Conservation (phyloP, 2,329 filamentous ascomycete genomes). For the Drechslerella stenobrocha region DNA sequence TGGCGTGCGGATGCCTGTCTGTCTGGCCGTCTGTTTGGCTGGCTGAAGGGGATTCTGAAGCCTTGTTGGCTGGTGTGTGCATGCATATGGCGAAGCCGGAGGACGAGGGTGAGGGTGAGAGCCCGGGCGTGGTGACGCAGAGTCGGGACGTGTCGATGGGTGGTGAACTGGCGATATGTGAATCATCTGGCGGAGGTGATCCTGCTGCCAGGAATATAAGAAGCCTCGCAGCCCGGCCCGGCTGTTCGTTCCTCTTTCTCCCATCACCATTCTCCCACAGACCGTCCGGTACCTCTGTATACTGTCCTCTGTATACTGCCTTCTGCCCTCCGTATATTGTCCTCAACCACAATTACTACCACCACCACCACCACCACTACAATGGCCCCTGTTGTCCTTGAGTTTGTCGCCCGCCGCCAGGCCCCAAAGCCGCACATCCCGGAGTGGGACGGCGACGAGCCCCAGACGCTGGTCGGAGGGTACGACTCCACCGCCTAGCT, state of each 20-base stretch:
- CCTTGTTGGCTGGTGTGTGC: too few relatives aligned
- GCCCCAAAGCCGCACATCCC: conserved; percentile 46
- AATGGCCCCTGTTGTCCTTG: conserved; percentile 13
- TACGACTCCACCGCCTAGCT: conserved; percentile 16
- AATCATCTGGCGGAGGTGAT: conserved; percentile 11
- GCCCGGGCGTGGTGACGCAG: conserved; percentile 35
- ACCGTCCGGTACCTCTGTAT: too few relatives aligned
- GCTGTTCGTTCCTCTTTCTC: not conserved
- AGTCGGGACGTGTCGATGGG: conserved; percentile 12
- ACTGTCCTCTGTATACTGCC: too few relatives aligned
- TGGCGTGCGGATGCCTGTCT: not conserved
- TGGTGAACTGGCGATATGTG: conserved; percentile 14
- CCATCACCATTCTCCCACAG: not conserved
- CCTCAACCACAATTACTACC: not conserved
- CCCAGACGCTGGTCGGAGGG: conserved; percentile 36
- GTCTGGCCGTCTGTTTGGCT: conserved; percentile 6
- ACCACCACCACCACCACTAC: not conserved
- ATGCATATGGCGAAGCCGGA: not conserved
- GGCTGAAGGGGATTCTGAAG: too few relatives aligned
- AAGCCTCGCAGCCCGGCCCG: conserved; percentile 10
- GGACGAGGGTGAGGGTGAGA: not conserved
- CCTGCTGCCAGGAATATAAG: conserved; percentile 17
- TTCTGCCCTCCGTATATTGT: not conserved
- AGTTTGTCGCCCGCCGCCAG: conserved; percentile 22
- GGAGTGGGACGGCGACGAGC: conserved; percentile 45